Percentiles rank a stretch among this genome's conserved stretches.
Conservation (phyloP, 768 basidiomycete species). For the Russula ochroleuca region DNA sequence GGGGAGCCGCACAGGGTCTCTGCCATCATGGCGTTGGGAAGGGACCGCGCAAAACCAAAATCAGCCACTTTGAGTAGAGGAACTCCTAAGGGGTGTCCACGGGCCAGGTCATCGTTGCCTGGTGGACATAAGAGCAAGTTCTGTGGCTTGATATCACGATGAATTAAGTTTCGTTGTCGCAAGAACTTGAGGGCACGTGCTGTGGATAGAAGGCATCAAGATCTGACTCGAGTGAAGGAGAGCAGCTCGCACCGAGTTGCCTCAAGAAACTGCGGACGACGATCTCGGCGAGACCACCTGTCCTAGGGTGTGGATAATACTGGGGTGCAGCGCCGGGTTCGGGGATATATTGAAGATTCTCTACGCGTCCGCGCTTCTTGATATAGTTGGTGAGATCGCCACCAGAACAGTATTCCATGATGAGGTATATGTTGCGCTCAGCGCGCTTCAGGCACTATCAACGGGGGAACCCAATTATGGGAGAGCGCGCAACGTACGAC, state of each 20-base stretch:
- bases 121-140: constrained; percentile 89
- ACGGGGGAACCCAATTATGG: background rate
- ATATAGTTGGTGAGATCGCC: constrained; percentile 96
- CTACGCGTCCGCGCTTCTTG: constrained; percentile 93
- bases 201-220: constrained; percentile 32
- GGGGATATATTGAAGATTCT: constrained; percentile 80
- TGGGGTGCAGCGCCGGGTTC: constrained; percentile 62
- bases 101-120: constrained; percentile 68
- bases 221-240: background rate
- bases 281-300: constrained; percentile 85
- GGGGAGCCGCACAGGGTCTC: constrained; percentile 98
- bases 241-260: constrained; percentile 63
- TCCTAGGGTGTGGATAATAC: constrained; percentile 88
- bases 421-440: constrained; percentile 80
- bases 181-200: constrained; percentile 93
- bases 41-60: constrained; percentile 92
- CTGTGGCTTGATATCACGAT: constrained; percentile 98
- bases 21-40: constrained; percentile 91
- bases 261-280: constrained; percentile 90
- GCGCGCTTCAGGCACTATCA: constrained; percentile 43
- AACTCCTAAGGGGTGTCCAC: constrained; percentile 87
- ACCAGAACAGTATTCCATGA: constrained; percentile 97
- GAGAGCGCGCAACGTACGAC: constrained; percentile 50
- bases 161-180: constrained; percentile 82
- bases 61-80: constrained; percentile 97